phyloP scores from a whole-genome alignment of 306 rosid species.

The Cucumis sativus region DNA sequence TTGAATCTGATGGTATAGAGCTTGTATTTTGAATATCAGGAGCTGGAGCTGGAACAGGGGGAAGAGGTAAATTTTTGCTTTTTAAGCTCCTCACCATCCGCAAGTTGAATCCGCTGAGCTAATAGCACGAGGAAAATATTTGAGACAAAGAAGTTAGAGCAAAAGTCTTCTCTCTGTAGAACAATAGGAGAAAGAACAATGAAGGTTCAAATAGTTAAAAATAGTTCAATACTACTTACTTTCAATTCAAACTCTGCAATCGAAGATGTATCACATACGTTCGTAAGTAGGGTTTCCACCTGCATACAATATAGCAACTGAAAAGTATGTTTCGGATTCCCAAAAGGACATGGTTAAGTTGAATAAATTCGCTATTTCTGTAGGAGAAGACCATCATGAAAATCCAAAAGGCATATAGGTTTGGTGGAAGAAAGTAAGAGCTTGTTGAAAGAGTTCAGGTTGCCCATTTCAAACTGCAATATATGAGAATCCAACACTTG shows the following conservation, averaged over 20 bases:
- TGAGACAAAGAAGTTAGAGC: not conserved
- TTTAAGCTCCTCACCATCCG: conserved; percentile 39
- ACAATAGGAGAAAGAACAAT: not conserved
- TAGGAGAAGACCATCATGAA: not conserved
- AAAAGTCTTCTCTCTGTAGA: conserved; percentile 1
- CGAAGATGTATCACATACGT: conserved; percentile 61
- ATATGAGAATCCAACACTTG: not conserved
- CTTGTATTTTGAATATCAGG: conserved; percentile 22
- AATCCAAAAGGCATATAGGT: not conserved
- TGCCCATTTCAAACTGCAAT: not conserved
- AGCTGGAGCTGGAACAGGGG: conserved; percentile 26
- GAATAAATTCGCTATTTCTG: not conserved
- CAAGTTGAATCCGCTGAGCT: conserved; percentile 68
- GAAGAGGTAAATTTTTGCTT: conserved; percentile 19
- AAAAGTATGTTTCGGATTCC: conserved; percentile 1
- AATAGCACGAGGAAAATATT: conserved; percentile 15
- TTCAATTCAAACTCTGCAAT: conserved; percentile 55
- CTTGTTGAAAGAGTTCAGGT: not conserved
- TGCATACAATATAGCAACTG: conserved; percentile 26
- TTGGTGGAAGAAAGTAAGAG: not conserved
- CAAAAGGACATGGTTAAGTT: not conserved
- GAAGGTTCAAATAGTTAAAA: not conserved
- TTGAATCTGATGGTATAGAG: conserved; percentile 27
- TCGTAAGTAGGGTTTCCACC: conserved; percentile 58
- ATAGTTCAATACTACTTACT: conserved; percentile 27